Evolutionary conservation across 108 stramenopile species (phyloP).

Genomic region (Nitzschia sp.): DNA sequence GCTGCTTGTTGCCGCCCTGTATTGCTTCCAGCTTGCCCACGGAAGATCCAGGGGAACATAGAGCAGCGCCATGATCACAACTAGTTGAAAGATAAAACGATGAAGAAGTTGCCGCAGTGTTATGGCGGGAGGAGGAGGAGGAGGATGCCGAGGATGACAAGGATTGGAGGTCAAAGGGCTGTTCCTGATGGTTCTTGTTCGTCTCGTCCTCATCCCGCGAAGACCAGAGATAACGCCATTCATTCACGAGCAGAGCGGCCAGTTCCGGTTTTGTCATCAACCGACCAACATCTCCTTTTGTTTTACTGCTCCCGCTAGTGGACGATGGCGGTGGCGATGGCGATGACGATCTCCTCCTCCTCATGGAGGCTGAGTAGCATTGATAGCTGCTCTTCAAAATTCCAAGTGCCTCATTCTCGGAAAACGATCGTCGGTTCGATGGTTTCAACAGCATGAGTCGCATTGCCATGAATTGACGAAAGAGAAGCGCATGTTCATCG

Average conservation of each 20-base stretch:
- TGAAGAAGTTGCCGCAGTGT: too few species aligned
- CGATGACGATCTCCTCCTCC: conserved; percentile 12
- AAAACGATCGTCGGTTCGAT: conserved; percentile 32
- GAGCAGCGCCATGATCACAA: too few species aligned
- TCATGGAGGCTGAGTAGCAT: conserved; percentile 30
- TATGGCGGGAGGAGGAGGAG: background rate
- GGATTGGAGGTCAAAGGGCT: background rate
- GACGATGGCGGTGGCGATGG: too few species aligned
- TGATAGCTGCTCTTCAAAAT: conserved; percentile 46
- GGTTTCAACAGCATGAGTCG: conserved; percentile 59
- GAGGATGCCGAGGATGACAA: background rate
- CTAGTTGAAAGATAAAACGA: too few species aligned
- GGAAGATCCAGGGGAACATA: too few species aligned
- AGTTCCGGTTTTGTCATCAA: background rate
- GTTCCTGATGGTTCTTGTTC: background rate
- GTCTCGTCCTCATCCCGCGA: background rate
- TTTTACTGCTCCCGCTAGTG: too few species aligned
- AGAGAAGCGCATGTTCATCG: background rate
- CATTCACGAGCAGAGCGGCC: background rate
- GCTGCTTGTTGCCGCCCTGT: background rate
- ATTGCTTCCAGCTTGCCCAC: background rate
- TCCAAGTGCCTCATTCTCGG: conserved; percentile 49
- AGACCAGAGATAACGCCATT: background rate
- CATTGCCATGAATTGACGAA: conserved; percentile 45
- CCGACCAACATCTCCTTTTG: background rate